Evolutionary conservation across 768 basidiomycete genomes (phyloP).

Genomic region (Saitozyma sp.): DNA sequence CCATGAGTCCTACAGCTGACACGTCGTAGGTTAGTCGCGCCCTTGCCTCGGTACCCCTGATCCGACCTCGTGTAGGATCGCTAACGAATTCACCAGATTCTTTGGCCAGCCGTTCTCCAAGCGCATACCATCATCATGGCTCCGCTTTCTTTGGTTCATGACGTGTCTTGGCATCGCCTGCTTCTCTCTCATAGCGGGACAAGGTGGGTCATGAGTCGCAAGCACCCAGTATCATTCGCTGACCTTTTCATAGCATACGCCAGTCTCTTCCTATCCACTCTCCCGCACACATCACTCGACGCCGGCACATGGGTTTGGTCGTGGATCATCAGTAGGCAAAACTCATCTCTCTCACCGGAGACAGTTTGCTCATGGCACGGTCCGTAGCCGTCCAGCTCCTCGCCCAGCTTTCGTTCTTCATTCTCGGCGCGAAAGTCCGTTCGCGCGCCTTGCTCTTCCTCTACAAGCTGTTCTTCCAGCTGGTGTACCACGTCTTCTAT

Average conservation of each 20-base stretch:
- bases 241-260: slow-evolving; percentile 48
- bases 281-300: slow-evolving; percentile 55
- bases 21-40: too few relatives aligned
- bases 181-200: slow-evolving; percentile 54
- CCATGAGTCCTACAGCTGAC: background rate
- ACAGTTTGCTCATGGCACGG: slow-evolving; percentile 1
- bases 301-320: slow-evolving; percentile 55
- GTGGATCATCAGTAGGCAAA: slow-evolving; percentile 51
- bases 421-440: slow-evolving; percentile 54
- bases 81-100: slow-evolving; percentile 34
- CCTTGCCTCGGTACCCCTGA: too few relatives aligned
- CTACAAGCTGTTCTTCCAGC: slow-evolving; percentile 53
- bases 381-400: slow-evolving; percentile 45
- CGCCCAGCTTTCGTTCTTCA: slow-evolving; percentile 49
- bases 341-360: background rate
- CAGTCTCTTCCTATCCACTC: slow-evolving; percentile 53
- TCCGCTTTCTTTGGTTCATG: slow-evolving; percentile 57
- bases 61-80: too few relatives aligned
- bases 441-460: slow-evolving; percentile 54
- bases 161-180: slow-evolving; percentile 52
- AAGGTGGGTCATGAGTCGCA: slow-evolving; percentile 39
- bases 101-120: slow-evolving; percentile 49
- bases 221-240: background rate
- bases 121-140: slow-evolving; percentile 54
- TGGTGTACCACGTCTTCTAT: slow-evolving; percentile 49